Base-by-base conservation (phyloP, 192 early-diverging fungal species). In the Podila verticillata region DNA sequence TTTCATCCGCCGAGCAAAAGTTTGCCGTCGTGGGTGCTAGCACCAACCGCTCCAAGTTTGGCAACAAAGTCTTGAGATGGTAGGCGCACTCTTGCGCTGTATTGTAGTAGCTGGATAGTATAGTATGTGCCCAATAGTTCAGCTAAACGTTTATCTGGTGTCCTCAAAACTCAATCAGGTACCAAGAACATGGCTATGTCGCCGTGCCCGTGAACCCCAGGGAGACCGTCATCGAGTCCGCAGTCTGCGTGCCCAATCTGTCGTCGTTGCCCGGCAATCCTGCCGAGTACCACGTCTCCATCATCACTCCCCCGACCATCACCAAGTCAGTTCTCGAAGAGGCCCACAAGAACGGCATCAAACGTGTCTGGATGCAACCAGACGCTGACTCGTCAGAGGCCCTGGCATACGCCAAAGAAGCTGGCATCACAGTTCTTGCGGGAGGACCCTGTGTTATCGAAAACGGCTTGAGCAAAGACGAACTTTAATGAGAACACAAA, bases 11-110 rank as follows among this genome's bases (percentile, higher is more conserved):
- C 20, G 75, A 79, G 31, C 75, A 79, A 71, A 82, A 85, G 48
- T 93, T 87, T 67, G 92, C 91, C 13, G 91, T 94, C 58, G 94
- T 95, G 6, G 96, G 96, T 17, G 96, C 96, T 5, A 91, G 88
- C 30, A 73, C 77, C 34, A 89, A 93, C 69, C 84, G 78, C 15
- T 49, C 87, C 39, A 97, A 97, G 84, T 95, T 90, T 82, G 96
- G 96, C 54, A 93, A 95, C 87, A 91, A 89, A 66, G 92, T 97
- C 12, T 87, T 97, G 31, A 77, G 84, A 36, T 97, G 94, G 93
- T 95, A 92, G 31, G 39, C 28, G 0, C 22, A 7, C 20, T 54
- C 56, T 36, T 2, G 22, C 20, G 26, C 10, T 20, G 9, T 73
- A 30, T 30, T 47, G 2, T 31, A 8, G 8, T 61, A 22, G 54